Base-by-base conservation (phyloP, 352 stramenopile genomes). In the Globisporangium solare region DNA sequence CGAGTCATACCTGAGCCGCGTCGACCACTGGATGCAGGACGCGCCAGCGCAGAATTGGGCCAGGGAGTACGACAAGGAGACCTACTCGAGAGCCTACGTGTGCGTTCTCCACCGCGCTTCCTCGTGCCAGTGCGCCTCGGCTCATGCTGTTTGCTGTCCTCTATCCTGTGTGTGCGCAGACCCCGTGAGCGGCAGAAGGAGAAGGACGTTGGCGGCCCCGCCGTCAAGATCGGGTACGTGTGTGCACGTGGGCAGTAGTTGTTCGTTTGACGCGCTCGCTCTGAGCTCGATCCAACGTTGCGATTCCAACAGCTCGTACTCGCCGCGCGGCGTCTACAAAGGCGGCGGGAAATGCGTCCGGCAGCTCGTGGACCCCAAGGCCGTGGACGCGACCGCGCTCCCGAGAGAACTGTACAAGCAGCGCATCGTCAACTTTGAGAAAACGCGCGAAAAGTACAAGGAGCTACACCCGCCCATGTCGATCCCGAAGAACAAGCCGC, bases 391-490 rank as follows among this genome's bases (percentile, higher is more conserved):
- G 17, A 41, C 51, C 15, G 56, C 61, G 35, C 50, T 62, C 18
- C 58, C 67, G 5, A 58, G 69, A 15, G 75, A 90, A n/a, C 60
- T 76, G 41, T 83, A 79, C 67, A 51, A 58, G 12, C 51, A 67
- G 51, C 75, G 71, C 35, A 77, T 79, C 55, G 51, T 68, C 47
- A 83, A 76, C 53, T 76, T 88, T 20, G 73, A 80, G 59, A 82
- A 79, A 57, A 68, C 66, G 11, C 73, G 77, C 15, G 73, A 76
- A 31, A 87, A 86, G 52, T 55, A 74, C 51, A 90, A 88, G 50
- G 77, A 90, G 51, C 81, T 90, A 31, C 80, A 90, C 21, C 69
- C 69, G 41, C 77, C 80, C 1, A 79, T 90, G 69, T 59, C 67
- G 15, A 73, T 88, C 39, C 59, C 75, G 6, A 73, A 66, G 24